phyloP scores from a whole-genome alignment of 805 yeast genomes.

The Cephaloascus fragrans region DNA sequence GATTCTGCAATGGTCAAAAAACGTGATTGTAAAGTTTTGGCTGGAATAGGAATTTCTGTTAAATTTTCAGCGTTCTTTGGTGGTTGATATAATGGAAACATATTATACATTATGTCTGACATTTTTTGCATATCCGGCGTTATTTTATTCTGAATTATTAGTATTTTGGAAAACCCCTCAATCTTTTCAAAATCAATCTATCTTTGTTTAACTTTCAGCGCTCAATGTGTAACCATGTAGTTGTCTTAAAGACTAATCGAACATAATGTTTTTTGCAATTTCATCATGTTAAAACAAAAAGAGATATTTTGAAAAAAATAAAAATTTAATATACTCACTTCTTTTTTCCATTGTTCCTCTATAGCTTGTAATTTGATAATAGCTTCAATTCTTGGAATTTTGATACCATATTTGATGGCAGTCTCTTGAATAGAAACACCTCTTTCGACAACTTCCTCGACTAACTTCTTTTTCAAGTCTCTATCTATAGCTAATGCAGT shows the following conservation, averaged over 20 bases:
- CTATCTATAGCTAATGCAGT: slow-evolving; percentile 56
- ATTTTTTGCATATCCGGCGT: slow-evolving; percentile 48
- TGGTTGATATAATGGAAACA: slow-evolving; percentile 66
- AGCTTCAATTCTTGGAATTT: slow-evolving; percentile 87
- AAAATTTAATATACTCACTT: slow-evolving; percentile 37
- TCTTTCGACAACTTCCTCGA: slow-evolving; percentile 41
- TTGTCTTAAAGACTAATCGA: slow-evolving; percentile 82
- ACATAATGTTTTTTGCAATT: slow-evolving; percentile 22
- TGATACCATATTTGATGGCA: slow-evolving; percentile 70
- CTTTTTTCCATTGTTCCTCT: slow-evolving; percentile 50
- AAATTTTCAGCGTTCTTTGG: slow-evolving; percentile 52
- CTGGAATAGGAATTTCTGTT: slow-evolving; percentile 91
- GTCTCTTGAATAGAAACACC: slow-evolving; percentile 58
- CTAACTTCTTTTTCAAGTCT: slow-evolving; percentile 50
- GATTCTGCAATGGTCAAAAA: slow-evolving; percentile 88
- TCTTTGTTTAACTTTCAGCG: slow-evolving; percentile 7
- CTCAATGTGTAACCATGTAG: slow-evolving; percentile 38
- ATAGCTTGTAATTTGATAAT: slow-evolving; percentile 56
- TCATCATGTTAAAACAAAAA: slow-evolving; percentile 27
- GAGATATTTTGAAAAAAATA: neutral
- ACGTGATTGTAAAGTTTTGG: slow-evolving; percentile 69
- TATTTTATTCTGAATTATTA: slow-evolving; percentile 28
- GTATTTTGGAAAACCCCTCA: neutral
- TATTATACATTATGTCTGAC: slow-evolving; percentile 54
- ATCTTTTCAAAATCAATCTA: neutral